Base-by-base conservation (phyloP, 1,139 yeast species). In the Pichia sp. region DNA sequence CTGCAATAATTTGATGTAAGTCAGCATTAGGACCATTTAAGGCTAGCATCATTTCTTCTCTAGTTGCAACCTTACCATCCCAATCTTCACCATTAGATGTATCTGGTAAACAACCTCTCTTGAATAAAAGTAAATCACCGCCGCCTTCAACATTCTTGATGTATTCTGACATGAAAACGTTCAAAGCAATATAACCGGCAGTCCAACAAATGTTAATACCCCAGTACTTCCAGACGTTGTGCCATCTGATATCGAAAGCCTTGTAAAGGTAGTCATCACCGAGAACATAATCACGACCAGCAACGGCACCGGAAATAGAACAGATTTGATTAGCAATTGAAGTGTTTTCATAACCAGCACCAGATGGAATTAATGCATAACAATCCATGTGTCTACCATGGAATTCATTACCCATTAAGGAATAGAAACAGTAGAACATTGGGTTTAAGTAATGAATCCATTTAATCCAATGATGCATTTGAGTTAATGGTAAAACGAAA, bases 391-490 rank as follows among this genome's bases (percentile, higher is more conserved):
- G 61, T 51, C 79, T 67, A 4, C 77, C 79, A 58, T 77, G 82
- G 55, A 80, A 80, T 54, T 80, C 85, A 28, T 72, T 69, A 17
- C 75, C 63, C 50, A 79, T 61, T 68, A 79, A 67, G 8, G 79
- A 68, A 58, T 80, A 85, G 53, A 77, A 80, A 4, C 76, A 77
- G 55, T 78, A 80, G 34, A 76, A 65, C 40, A 79, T 61, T 3
- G 85, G 85, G 53, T 79, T 69, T 46, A 77, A 66, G 56, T 77
- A 80, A 3, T 78, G 72, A 34, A 79, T 71, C 85, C 85, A 80
- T 59, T 74, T 72, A 56, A 78, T 77, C 83, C 83, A 79, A 42
- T 80, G 80, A 52, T 74, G 81, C 83, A 79, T 79, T 1, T 76
- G 70, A 8, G 77, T 78, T 46, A 74, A 61, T 58, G 77, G 83